Conservation (phyloP, 2,329 filamentous ascomycete genomes). For the Phaeoacremonium minimum region DNA sequence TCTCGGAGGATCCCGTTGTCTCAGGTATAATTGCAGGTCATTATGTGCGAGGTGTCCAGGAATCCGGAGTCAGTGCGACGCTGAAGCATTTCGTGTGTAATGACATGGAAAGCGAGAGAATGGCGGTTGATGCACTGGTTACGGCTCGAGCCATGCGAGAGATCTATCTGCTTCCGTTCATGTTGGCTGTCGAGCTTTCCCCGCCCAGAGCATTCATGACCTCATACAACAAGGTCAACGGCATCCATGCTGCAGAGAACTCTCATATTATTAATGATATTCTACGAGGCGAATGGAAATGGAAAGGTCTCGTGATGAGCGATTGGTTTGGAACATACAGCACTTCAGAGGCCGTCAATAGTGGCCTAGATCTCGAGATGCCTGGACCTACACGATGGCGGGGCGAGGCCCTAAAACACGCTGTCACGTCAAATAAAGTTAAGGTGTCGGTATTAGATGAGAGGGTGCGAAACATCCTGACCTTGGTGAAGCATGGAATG, state of each 20-base stretch:
- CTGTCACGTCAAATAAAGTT: conserved; percentile 20
- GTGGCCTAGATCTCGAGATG: conserved; percentile 31
- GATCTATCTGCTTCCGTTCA: conserved; percentile 39
- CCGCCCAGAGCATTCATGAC: conserved; percentile 41
- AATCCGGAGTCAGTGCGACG: conserved; percentile 33
- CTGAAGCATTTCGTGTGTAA: conserved; percentile 44
- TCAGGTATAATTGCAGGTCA: conserved; percentile 36
- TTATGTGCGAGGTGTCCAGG: conserved; percentile 38
- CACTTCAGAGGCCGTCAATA: conserved; percentile 24
- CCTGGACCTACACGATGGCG: conserved; percentile 27
- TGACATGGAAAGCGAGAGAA: conserved; percentile 27
- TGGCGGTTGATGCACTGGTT: conserved; percentile 23
- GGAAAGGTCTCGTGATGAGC: conserved; percentile 39
- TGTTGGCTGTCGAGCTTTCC: conserved; percentile 35
- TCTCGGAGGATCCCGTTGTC: conserved; percentile 41
- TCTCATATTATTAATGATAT: conserved; percentile 30
- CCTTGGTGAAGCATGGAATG: conserved; percentile 19
- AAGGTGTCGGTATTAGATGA: conserved; percentile 18
- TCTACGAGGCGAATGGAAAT: conserved; percentile 38
- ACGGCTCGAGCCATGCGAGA: conserved; percentile 24
- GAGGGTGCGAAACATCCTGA: conserved; percentile 23
- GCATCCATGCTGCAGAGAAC: conserved; percentile 35
- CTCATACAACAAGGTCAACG: conserved; percentile 41
- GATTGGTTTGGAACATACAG: conserved; percentile 37
- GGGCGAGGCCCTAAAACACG: conserved; percentile 13